phyloP scores from a whole-genome alignment of 257 asterid species.

The Rehmannia glutinosa region DNA sequence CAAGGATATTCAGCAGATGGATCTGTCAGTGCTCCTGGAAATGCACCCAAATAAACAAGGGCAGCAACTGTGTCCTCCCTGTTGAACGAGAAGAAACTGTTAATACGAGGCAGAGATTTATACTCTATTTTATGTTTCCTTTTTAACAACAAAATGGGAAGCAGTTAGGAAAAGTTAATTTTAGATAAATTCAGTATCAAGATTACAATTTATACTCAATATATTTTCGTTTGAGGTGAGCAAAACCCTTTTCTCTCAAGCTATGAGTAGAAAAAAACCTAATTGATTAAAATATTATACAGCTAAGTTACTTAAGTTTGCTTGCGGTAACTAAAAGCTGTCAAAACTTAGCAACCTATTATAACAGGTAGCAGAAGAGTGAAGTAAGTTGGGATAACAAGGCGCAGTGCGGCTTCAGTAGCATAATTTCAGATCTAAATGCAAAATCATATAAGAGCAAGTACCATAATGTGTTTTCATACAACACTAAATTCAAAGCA shows the following conservation, averaged over 20 bases:
- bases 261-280: not conserved
- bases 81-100: constrained; percentile 14
- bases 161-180: not conserved
- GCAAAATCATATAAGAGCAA: too few species aligned
- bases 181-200: not conserved
- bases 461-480: not conserved
- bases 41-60: constrained; percentile 67
- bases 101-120: not conserved
- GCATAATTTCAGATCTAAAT: too few species aligned
- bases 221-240: not conserved
- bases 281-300: not conserved
- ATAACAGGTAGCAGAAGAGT: too few species aligned
- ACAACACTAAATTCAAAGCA: not conserved
- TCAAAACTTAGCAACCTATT: not conserved
- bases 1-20: constrained; percentile 57
- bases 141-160: not conserved
- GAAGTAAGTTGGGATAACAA: not conserved
- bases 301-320: not conserved
- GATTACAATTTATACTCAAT: not conserved
- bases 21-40: constrained; percentile 63
- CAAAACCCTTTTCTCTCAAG: not conserved
- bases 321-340: not conserved
- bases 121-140: not conserved
- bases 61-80: constrained; percentile 81
- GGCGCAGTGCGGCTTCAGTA: not conserved